Base-by-base conservation (phyloP, 2,329 filamentous ascomycete species). In the Fusarium odoratissimum region DNA sequence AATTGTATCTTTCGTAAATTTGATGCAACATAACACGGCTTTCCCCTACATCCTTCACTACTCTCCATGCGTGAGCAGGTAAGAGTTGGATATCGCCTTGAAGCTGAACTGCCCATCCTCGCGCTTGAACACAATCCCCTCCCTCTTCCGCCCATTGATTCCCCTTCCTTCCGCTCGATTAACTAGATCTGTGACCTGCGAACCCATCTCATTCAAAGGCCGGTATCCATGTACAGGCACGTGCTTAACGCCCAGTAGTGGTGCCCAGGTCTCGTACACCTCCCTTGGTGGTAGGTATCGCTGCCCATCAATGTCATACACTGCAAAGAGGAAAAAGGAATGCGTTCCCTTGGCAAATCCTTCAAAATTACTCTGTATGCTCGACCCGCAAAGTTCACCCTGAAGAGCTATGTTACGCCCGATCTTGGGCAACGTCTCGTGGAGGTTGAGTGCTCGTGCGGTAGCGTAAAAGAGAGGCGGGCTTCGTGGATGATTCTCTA, bases 301-400 rank as follows among this genome's bases (percentile, higher is more conserved):
- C 42, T 77, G 73, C 35, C 61, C 48, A 35, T 79, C 77, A 12
- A 83, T 75, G 59, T 83, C 79, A 62, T 75, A 78, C 16, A 82
- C 67, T 10, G 76, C 63, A 46, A 78, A 84, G 21, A 83, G 74
- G 56, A 80, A 80, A 58, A 83, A 81, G 11, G 77, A 77, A 66
- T 79, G 76, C 13, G 59, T 21, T 13, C 67, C 74, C 3, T 35
- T 38, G 6, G 55, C 13, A 54, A 77, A 75, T 19, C 75, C 75
- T 45, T 77, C 75, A 37, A 72, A 76, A 57, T 77, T 77, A 41
- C 28, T 58, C 54, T 77, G 69, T 40, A 77, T 70, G 44, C 61
- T 73, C 14, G 75, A 75, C 2, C 75, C 75, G 51, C 75, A 77
- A 17, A 77, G 65, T 49, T 77, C 75, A n/a, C 75, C 75, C 38